Base-by-base conservation (phyloP, 306 rosid genomes). In the Malus fusca region DNA sequence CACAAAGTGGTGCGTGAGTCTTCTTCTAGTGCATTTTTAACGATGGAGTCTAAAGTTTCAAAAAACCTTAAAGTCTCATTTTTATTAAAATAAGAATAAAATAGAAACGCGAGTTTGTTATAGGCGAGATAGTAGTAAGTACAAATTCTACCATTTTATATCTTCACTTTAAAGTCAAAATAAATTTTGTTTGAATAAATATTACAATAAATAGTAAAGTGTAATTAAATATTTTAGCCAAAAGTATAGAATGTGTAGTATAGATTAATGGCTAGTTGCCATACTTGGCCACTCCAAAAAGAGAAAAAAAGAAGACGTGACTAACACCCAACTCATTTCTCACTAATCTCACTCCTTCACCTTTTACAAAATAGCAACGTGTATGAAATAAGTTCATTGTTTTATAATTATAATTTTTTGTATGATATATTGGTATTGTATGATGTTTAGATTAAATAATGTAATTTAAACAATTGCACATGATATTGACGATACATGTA, bases 281-380 rank as follows among this genome's bases (percentile, higher is more conserved):
- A 21, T 35, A 11, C 33, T 5, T 22, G 55, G 28, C 33, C 71
- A 42, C 55, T 60, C 33, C 63, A 22, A 40, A 30, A 68, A 5
- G 26, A 15, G 19, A 4, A 13, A n/a, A 74, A 79, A 46, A 69
- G 61, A 62, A 71, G 82, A 84, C 83, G 76, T 55, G 84, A 81
- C 86, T 67, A 22, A 77, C 79, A 77, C 25, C 80, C 81, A 72
- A 71, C 83, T 51, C 55, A 17, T 51, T 51, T 15, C 21, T 51
- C 21, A 79, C 77, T 69, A 79, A 18, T 52, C 65, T 51, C 8
- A 22, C 66, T 22, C 15, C 31, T 31, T 48, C 23, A 2, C 73
- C 22, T 6, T 69, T 2, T 5, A 15, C 21, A 51, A 17, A 51
- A 51, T 5, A 17, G 44, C 21, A 51, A 51, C 6, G 18, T 51